Conservation (phyloP, 306 rosid genomes). For the Elaeagnus macrophylla region DNA sequence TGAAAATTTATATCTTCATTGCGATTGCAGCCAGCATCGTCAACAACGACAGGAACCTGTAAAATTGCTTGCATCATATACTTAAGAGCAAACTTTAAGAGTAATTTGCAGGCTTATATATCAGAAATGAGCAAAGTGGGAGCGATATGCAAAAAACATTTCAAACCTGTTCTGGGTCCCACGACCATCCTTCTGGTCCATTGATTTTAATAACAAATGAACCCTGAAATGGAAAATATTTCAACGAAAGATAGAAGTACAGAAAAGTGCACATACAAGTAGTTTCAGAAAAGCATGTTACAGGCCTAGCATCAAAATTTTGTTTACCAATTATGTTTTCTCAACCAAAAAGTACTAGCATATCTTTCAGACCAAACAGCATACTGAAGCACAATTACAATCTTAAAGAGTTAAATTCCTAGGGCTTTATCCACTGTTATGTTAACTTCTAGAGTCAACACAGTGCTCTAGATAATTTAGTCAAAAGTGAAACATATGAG, state of each 20-base stretch:
- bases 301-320: too few species aligned
- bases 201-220: conserved; percentile 71
- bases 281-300: not conserved
- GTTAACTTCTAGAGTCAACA: too few species aligned
- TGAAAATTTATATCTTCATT: conserved; percentile 85
- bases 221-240: conserved; percentile 47
- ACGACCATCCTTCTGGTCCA: conserved; percentile 96
- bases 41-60: conserved; percentile 82
- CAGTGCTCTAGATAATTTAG: too few species aligned
- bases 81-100: conserved; percentile 15
- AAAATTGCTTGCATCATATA: conserved; percentile 8
- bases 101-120: not conserved
- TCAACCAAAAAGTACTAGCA: not conserved
- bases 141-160: conserved; percentile 7
- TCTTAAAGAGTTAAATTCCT: too few species aligned
- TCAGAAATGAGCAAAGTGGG: not conserved
- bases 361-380: not conserved
- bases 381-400: not conserved
- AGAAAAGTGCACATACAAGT: not conserved
- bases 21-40: conserved; percentile 78
- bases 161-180: conserved; percentile 80
- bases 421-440: too few species aligned
- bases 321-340: too few species aligned
- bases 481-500: too few species aligned
- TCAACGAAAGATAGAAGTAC: conserved; percentile 22